Evolutionary conservation across 495 filamentous ascomycete species (phyloP).

Genomic region (Monascus purpureus): DNA sequence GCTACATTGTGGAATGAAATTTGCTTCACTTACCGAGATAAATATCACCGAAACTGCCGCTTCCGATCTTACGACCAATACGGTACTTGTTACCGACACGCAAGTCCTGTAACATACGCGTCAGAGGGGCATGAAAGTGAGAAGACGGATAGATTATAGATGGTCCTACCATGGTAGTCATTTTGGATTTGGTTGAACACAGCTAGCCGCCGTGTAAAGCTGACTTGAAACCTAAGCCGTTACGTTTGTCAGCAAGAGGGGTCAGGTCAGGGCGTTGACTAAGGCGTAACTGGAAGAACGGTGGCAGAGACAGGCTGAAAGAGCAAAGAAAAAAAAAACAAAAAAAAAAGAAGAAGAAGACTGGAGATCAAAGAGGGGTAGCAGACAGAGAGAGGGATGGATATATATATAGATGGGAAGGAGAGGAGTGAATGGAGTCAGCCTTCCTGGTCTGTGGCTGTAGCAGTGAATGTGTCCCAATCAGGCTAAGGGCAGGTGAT

Average conservation of each 20-base stretch:
- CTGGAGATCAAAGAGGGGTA: slow-evolving; percentile 5
- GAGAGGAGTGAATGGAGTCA: slow-evolving; percentile 2
- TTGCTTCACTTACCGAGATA: slow-evolving; percentile 59
- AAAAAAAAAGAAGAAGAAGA: slow-evolving; percentile 6
- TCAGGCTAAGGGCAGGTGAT: too few relatives aligned
- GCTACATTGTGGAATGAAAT: too few relatives aligned
- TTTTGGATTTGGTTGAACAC: slow-evolving; percentile 23
- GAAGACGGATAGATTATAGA: too few relatives aligned
- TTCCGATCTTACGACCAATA: slow-evolving; percentile 98
- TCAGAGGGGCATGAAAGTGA: neutral
- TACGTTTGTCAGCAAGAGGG: neutral
- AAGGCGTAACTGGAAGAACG: too few relatives aligned
- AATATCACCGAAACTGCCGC: slow-evolving; percentile 96
- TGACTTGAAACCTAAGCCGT: slow-evolving; percentile 4
- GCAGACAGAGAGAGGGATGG: slow-evolving; percentile 5
- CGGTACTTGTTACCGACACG: slow-evolving; percentile 99
- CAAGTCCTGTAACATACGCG: slow-evolving; percentile 54
- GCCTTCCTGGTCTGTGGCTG: slow-evolving; percentile 2
- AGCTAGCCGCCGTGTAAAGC: slow-evolving; percentile 21
- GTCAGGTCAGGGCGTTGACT: slow-evolving; percentile 5
- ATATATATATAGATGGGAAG: slow-evolving; percentile 1
- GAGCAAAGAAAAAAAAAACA: slow-evolving; percentile 6
- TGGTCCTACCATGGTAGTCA: slow-evolving; percentile 39
- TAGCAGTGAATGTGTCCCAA: too few relatives aligned
- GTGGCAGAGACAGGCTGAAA: slow-evolving; percentile 6